Evolutionary conservation across 768 basidiomycete species (phyloP).

Genomic region (Tulasnella sp.): DNA sequence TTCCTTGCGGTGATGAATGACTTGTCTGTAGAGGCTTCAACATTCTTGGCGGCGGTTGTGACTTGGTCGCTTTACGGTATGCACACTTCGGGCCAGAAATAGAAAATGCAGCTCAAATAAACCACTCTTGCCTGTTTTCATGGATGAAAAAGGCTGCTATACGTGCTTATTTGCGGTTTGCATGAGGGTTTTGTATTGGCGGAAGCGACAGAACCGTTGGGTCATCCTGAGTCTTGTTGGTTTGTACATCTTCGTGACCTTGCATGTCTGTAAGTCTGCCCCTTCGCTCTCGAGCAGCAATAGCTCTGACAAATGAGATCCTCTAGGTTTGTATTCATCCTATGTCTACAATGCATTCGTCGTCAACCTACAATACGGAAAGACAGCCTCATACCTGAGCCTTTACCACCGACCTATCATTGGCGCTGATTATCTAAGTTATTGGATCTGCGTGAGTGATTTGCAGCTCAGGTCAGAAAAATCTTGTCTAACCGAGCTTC

Average conservation of each 20-base stretch:
- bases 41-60: neutral
- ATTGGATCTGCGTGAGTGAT: neutral
- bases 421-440: slow-evolving; percentile 1
- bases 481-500: neutral
- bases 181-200: neutral
- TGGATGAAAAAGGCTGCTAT: neutral
- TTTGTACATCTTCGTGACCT: neutral
- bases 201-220: neutral
- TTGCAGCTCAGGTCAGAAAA: neutral
- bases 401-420: neutral
- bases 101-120: neutral
- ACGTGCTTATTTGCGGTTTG: neutral
- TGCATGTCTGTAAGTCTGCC: neutral
- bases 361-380: neutral
- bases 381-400: neutral
- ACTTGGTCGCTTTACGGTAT: neutral
- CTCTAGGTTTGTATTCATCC: neutral
- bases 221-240: neutral
- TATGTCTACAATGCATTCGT: neutral
- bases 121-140: neutral
- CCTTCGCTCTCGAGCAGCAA: neutral
- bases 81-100: neutral
- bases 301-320: neutral
- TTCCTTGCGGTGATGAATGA: neutral
- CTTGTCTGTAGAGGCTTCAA: neutral